Evolutionary conservation across 2,329 filamentous ascomycete species (phyloP).

Genomic region (Ramularia endophylla): DNA sequence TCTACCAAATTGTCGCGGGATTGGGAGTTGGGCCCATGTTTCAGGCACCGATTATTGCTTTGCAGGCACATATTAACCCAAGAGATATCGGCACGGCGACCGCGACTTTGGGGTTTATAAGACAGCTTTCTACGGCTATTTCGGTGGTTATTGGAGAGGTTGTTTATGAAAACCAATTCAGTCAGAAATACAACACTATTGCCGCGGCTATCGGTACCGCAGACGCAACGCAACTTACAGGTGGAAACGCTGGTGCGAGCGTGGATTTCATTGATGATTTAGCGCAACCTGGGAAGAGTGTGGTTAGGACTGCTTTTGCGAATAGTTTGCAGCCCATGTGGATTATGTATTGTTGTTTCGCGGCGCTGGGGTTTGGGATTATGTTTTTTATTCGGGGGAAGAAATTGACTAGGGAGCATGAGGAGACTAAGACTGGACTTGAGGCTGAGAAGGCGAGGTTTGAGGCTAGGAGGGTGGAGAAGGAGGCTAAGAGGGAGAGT

Average conservation of each 20-base stretch:
- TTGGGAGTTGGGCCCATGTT: slow-evolving; percentile 63
- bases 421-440: slow-evolving; percentile 46
- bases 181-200: slow-evolving; percentile 47
- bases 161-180: slow-evolving; percentile 71
- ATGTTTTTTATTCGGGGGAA: slow-evolving; percentile 39
- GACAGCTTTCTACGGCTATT: slow-evolving; percentile 62
- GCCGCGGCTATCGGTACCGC: slow-evolving; percentile 46
- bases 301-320: slow-evolving; percentile 40
- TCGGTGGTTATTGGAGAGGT: slow-evolving; percentile 71
- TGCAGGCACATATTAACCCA: slow-evolving; percentile 57
- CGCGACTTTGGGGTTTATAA: slow-evolving; percentile 60
- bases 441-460: slow-evolving; percentile 38
- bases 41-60: slow-evolving; percentile 61
- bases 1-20: slow-evolving; percentile 58
- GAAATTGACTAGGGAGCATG: slow-evolving; percentile 37
- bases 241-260: slow-evolving; percentile 56
- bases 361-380: slow-evolving; percentile 34
- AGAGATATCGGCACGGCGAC: slow-evolving; percentile 64
- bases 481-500: slow-evolving; percentile 3
- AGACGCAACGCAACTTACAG: slow-evolving; percentile 49
- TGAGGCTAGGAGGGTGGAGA: slow-evolving; percentile 27
- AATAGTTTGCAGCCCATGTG: slow-evolving; percentile 43
- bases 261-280: slow-evolving; percentile 53
- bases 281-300: slow-evolving; percentile 38
- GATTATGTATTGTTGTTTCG: slow-evolving; percentile 43